Conservation (phyloP, 768 basidiomycete genomes). For the Tylopilus sp. region DNA sequence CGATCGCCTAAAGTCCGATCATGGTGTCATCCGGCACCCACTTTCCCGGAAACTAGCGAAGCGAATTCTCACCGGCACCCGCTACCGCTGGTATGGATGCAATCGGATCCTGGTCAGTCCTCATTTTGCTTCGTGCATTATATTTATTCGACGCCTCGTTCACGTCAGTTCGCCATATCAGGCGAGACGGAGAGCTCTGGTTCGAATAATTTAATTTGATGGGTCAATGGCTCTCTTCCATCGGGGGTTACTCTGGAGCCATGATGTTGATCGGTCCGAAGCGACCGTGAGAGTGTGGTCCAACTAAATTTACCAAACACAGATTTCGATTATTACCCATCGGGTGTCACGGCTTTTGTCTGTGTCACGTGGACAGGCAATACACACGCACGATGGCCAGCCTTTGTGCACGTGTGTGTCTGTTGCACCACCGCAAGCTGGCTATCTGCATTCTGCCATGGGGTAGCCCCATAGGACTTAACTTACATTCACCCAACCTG, state of each 20-base stretch:
- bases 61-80: constrained; percentile 47
- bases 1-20: constrained; percentile 41
- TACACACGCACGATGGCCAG: constrained; percentile 55
- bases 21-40: constrained; percentile 39
- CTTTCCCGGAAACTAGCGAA: constrained; percentile 46
- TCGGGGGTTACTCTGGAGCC: constrained; percentile 62
- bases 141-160: neutral
- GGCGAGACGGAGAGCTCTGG: constrained; percentile 69
- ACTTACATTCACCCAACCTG: constrained; percentile 26
- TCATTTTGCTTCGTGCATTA: neutral
- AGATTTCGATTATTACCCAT: constrained; percentile 63
- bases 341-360: constrained; percentile 59
- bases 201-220: constrained; percentile 67
- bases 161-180: constrained; percentile 55
- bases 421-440: constrained; percentile 49
- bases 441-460: constrained; percentile 60
- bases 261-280: constrained; percentile 45
- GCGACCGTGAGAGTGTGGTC: neutral
- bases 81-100: constrained; percentile 69
- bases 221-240: constrained; percentile 67
- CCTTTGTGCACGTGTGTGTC: constrained; percentile 61
- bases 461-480: constrained; percentile 56
- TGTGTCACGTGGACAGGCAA: constrained; percentile 65
- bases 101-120: constrained; percentile 54
- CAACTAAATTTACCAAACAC: neutral